Percentiles rank a stretch among this genome's conserved stretches.
Conservation (phyloP, 169 alveolate genomes). For the Plasmodium sp. region DNA sequence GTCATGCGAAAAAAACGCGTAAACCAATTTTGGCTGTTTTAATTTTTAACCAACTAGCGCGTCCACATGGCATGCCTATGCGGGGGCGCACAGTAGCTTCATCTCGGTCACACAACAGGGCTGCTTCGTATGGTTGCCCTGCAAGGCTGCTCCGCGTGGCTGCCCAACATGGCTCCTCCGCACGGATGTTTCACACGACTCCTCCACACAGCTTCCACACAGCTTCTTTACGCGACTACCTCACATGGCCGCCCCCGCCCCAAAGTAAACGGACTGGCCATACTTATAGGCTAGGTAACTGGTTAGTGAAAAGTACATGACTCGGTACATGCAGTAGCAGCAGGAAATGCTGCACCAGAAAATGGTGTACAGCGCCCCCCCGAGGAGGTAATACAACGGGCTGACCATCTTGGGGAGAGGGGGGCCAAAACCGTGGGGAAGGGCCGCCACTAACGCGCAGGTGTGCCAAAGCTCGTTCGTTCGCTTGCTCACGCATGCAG, state of each 20-base stretch:
- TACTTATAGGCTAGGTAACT: conserved; percentile 62
- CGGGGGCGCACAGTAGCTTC: not conserved
- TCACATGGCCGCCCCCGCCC: not conserved
- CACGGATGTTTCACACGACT: not conserved
- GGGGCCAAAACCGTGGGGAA: not conserved
- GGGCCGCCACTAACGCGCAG: not conserved
- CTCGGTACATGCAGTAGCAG: conserved; percentile 39
- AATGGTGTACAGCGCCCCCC: conserved; percentile 46
- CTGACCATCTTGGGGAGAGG: conserved; percentile 35
- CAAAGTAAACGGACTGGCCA: conserved; percentile 39
- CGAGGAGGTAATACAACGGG: conserved; percentile 62
- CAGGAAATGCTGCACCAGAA: conserved; percentile 72
- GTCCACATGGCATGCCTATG: not conserved
- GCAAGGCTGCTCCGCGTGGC: not conserved
- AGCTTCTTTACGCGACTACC: not conserved
- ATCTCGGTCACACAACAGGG: not conserved
- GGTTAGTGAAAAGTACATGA: conserved; percentile 50
- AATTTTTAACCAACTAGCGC: not conserved
- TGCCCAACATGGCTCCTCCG: not conserved
- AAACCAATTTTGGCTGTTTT: not conserved
- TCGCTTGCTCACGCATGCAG: not conserved
- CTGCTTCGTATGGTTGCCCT: too few species aligned
- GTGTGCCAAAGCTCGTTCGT: not conserved
- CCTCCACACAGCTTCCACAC: not conserved
- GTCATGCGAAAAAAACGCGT: not conserved